Base-by-base conservation (phyloP, 257 asterid genomes). In the Solanum habrochaites region DNA sequence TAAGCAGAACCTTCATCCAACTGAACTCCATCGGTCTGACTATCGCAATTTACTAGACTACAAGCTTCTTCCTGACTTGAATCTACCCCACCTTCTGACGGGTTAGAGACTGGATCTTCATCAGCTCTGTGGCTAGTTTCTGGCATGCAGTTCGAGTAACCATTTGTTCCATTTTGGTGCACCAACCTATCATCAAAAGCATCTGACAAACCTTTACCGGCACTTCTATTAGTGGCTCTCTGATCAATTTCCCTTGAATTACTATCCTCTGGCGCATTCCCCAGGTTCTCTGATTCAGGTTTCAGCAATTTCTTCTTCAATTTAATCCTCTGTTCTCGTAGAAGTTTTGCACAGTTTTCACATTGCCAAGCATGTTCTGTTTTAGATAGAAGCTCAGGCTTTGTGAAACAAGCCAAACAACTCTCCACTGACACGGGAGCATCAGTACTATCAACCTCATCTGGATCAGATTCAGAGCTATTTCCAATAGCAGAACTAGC, bases 311-410 rank as follows among this genome's bases (percentile, higher is more conserved):
- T 91, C 89, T 89, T 90, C 85, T 82, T 90, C 45, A 82, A 85
- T 90, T 87, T 86, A 64, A 42, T 85, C 86, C 75, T 93, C 88
- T 89, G 91, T 83, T 91, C 95, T 64, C 71, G 93, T 85, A 94
- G 69, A 91, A 90, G 49, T 90, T 94, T 97, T 52, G 99, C 92
- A 89, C 99, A 97, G 88, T 93, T 94, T 87, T 95, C 99, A 86
- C 99, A 97, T 86, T 94, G 90, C 99, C 99, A 95, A 75, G 96
- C 99, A 81, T 97, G 98, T 85, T 95, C 99, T 25, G 93, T 96
- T 93, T 95, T 94, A 87, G 90, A 90, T 69, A 97, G 98, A 87
- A 91, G 90, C 90, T 97, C 99, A 11, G 98, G 91, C 91, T 94
- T 95, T 29, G 90, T 94, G 87, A 94, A 97, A 85, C 86, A 89